Evolutionary conservation across 2,329 filamentous ascomycete species (phyloP).

Genomic region (Botrytis sinoallii): DNA sequence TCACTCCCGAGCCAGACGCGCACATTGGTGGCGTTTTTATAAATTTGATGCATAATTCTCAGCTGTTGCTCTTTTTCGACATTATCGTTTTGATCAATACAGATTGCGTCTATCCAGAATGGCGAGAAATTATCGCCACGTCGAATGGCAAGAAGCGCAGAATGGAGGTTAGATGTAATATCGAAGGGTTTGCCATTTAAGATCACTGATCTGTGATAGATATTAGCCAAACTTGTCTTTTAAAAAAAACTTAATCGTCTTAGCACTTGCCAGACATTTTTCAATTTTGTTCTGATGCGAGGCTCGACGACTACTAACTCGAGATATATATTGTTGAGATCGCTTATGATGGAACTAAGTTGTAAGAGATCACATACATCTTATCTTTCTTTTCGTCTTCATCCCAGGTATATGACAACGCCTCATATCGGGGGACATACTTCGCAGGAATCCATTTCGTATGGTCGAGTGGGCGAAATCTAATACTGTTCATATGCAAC

Average conservation of each 20-base stretch:
- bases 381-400: not conserved
- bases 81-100: not conserved
- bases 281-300: not conserved
- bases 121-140: rapidly evolving
- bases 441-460: not conserved
- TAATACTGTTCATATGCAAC: not conserved
- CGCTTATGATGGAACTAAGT: not conserved
- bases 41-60: not conserved
- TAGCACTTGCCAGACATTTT: not conserved
- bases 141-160: not conserved
- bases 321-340: not conserved
- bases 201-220: not conserved
- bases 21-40: not conserved
- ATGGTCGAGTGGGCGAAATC: rapidly evolving
- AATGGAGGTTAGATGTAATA: not conserved
- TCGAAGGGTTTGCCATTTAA: not conserved
- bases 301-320: too few species aligned
- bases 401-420: not conserved
- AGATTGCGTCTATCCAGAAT: not conserved
- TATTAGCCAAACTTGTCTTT: not conserved
- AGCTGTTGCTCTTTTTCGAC: not conserved
- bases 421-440: not conserved
- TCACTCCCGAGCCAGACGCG: not conserved
- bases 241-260: not conserved
- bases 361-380: not conserved